Evolutionary conservation across 192 early-diverging fungal genomes (phyloP), one percentile per base, ranked within the genome.

Genomic region (Glomus cerebriforme): DNA sequence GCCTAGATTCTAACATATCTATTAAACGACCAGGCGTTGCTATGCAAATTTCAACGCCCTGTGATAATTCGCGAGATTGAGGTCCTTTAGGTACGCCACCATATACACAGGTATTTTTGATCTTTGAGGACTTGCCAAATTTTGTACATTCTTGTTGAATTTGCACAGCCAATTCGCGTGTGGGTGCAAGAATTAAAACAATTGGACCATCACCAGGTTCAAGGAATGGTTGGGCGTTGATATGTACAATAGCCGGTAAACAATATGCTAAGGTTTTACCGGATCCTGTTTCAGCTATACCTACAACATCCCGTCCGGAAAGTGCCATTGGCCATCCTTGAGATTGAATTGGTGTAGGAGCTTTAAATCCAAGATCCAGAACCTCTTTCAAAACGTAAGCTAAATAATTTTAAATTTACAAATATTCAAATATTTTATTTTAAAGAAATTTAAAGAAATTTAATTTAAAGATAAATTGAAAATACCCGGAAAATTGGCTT

Each of bases 251-350:
- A 19, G 95, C 91, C n/a, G 96, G 97, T 39, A 99, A 84, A 39
- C 92, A 92, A 83, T 96, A 99, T 2, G 96, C 96, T 7, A 99
- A 87, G 17, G 97, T 99, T 83, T 99, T 99, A n/a, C 95, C 95
- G 24, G 92, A 94, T 79, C 95, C 95, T 27, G 95, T 96, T 79
- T 92, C 89, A 27, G 95, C 95, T 79, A 95, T 90, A 72, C 95
- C 95, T 49, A 98, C 96, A 80, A 99, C 91, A 83, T 99, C 96
- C 73, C 96, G 92, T 62, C 97, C 97, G 35, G 90, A 93, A 63
- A 99, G 90, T 7, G 97, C 97, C 97, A 98, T 98, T 15, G 97
- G 97, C 97, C 97, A 98, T 35, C 97, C 97, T 80, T 99, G 97
- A 37, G 94, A 90, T 86, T 99, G 97, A 74, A 99, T 99, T 47